Evolutionary conservation across 1,284 basidiomycete genomes (phyloP), one percentile per base, ranked within the genome.

Genomic region (Salmacisia buchloeana): DNA sequence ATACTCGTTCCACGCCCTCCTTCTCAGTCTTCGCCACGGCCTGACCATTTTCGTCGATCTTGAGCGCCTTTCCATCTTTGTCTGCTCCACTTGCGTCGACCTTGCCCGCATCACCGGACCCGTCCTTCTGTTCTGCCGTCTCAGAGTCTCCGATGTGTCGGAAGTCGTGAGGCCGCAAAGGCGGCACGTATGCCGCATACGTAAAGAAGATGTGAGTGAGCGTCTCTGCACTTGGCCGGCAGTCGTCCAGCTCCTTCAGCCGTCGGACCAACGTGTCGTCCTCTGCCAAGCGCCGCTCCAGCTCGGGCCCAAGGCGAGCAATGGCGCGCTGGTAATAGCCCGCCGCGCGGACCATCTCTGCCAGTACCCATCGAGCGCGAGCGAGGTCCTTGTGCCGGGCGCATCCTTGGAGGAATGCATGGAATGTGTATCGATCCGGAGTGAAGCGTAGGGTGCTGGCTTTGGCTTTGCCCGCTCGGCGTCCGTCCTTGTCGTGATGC

Each of bases 361-460:
- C 90, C 61, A 98, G 82, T 63, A 97, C 89, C 94, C 93, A 97
- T 64, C 94, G 83, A 7, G 88, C 87, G 54, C 91, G 84, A 9
- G 85, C 83, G 9, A 98, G 80, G 79, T 97, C 94, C 0, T 92
- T 90, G 0, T 88, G 83, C 3, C 91, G 83, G 78, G 93, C 96
- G 58, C 91, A 89, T 0, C 92, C 92, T 67, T 94, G 91, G 62
- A 98, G 81, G 29, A 98, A 80, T 0, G 91, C 92, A 59, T 85
- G 84, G 80, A 93, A 96, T 0, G 90, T 91, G 58, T 83, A 82
- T 23, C 83, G 77, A 61, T 88, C 86, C 0, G 92, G 92, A 10
- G 83, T 77, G 73, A 89, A 88, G 6, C 80, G 41, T 25, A 59
- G 38, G 15, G 39, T 39, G 41, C 21, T 36, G 21, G 36, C 39